These are phyloP conservation scores for Trichophyton simii DNA, from an alignment of 2,329 filamentous ascomycete species.

Conservation along the genomic window DNA sequence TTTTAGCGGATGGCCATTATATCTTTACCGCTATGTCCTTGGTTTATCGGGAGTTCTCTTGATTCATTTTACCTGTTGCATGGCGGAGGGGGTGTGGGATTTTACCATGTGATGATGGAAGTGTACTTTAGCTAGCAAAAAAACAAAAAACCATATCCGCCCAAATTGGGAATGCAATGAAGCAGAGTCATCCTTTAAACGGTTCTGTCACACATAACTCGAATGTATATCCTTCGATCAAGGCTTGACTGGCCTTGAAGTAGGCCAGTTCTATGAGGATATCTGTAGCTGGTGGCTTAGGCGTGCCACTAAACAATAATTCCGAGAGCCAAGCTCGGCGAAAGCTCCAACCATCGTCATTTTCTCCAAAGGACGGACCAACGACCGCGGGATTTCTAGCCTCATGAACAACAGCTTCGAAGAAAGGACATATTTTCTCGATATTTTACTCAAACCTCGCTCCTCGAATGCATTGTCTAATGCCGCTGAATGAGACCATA, in stretches of 20 bases:
- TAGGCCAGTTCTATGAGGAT: background rate
- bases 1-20: background rate
- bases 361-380: background rate
- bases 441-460: background rate
- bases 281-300: background rate
- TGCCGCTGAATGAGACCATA: background rate
- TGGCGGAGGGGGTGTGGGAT: background rate
- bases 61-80: background rate
- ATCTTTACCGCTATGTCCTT: background rate
- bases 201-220: background rate
- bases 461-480: background rate
- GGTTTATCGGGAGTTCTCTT: background rate
- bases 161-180: background rate
- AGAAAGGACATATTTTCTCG: background rate
- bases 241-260: background rate
- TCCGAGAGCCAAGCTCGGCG: background rate
- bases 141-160: background rate
- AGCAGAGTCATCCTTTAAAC: background rate
- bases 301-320: background rate
- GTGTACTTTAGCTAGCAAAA: background rate
- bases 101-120: background rate
- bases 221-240: background rate
- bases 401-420: background rate
- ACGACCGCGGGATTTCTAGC: background rate
- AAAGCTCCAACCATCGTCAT: background rate